Percentiles rank a stretch among this genome's conserved stretches.
phyloP scores from a whole-genome alignment of 1,284 basidiomycete genomes.

The Puccinia sorghi region DNA sequence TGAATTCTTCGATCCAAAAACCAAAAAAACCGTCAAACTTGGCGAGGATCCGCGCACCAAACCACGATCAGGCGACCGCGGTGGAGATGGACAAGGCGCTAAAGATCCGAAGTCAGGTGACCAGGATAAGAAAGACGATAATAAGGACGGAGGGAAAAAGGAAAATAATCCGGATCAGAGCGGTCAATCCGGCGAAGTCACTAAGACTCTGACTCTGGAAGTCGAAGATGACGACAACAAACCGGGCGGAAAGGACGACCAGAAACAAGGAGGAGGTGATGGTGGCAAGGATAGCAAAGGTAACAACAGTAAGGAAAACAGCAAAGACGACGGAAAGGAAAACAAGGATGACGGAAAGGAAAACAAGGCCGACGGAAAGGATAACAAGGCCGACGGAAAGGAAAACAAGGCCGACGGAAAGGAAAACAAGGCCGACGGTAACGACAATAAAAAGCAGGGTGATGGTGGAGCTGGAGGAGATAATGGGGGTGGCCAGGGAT shows the following conservation, averaged over 20 bases:
- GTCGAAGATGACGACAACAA: background rate
- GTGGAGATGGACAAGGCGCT: background rate
- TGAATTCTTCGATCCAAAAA: slow-evolving; percentile 27
- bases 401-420: too few species aligned
- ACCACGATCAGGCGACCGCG: background rate
- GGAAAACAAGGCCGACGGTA: too few species aligned
- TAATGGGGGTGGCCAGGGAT: background rate
- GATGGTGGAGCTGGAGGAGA: background rate
- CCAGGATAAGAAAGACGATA: slow-evolving; percentile 13
- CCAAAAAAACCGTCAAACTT: slow-evolving; percentile 9
- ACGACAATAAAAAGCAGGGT: too few species aligned
- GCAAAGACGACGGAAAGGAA: too few species aligned
- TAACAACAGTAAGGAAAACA: slow-evolving; percentile 43
- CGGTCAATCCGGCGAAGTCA: slow-evolving; percentile 17
- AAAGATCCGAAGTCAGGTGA: background rate
- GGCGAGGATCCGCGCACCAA: background rate
- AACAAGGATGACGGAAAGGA: too few species aligned
- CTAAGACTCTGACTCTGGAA: too few species aligned
- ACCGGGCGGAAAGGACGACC: background rate
- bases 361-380: too few species aligned
- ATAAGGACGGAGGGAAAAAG: slow-evolving; percentile 12
- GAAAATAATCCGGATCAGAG: slow-evolving; percentile 45
- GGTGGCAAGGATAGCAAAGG: background rate
- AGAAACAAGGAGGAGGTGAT: background rate
- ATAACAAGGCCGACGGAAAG: too few species aligned